These are phyloP conservation scores for Melampsora larici-populina DNA, from an alignment of 1,284 basidiomycete species.

Conservation along the genomic window DNA sequence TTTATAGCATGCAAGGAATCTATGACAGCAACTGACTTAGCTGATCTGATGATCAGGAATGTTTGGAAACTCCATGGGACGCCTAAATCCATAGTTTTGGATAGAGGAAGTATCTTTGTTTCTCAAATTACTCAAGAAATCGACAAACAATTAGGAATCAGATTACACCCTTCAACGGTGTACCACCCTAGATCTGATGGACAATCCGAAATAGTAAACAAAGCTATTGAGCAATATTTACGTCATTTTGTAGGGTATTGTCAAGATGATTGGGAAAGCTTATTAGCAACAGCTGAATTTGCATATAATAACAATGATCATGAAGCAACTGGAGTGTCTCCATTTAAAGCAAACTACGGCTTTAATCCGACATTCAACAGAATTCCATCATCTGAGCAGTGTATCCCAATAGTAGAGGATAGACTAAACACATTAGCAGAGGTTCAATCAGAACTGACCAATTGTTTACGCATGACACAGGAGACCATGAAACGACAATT, in stretches of 20 bases:
- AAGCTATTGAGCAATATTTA: no score
- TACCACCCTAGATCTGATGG: background rate
- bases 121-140: no score
- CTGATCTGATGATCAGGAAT: background rate
- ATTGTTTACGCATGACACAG: background rate
- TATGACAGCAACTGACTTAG: background rate
- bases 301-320: slow-evolving; percentile 5
- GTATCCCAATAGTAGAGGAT: background rate
- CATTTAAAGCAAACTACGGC: slow-evolving; percentile 9
- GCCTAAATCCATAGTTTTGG: no score
- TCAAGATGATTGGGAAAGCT: background rate
- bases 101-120: no score
- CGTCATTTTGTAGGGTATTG: no score
- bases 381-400: background rate
- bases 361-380: background rate
- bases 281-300: background rate
- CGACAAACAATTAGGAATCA: background rate
- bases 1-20: background rate
- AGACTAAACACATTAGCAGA: background rate
- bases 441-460: background rate
- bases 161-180: background rate
- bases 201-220: background rate
- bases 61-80: no score
- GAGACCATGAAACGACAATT: slow-evolving; percentile 5
- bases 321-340: background rate